Percentiles rank a stretch among this genome's conserved stretches.
Conservation (phyloP, 2,329 filamentous ascomycete genomes). For the Clathrospora elynae region DNA sequence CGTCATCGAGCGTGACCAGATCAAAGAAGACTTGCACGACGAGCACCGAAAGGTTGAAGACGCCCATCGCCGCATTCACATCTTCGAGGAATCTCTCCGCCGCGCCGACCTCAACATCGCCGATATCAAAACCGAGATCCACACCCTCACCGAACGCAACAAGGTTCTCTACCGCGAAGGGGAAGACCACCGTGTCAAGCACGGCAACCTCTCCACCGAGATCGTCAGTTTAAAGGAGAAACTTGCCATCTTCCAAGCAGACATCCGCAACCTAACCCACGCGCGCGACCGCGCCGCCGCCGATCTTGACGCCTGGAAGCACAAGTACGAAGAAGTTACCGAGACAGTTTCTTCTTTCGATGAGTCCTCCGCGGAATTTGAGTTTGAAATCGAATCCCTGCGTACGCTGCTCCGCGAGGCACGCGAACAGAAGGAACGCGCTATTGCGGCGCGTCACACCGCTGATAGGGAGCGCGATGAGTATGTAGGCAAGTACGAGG, state of each 20-base stretch:
- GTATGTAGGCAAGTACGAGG: slow-evolving; percentile 28
- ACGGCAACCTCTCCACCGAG: slow-evolving; percentile 21
- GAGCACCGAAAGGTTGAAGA: slow-evolving; percentile 25
- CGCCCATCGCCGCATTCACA: slow-evolving; percentile 21
- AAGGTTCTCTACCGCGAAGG: slow-evolving; percentile 22
- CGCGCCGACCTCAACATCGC: slow-evolving; percentile 22
- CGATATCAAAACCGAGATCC: slow-evolving; percentile 21
- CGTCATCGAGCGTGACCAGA: slow-evolving; percentile 30
- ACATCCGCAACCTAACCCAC: slow-evolving; percentile 27
- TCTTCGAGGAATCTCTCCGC: slow-evolving; percentile 30
- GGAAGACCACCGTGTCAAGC: slow-evolving; percentile 24
- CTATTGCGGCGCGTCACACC: slow-evolving; percentile 26
- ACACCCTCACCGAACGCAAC: slow-evolving; percentile 27
- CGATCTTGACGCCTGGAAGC: slow-evolving; percentile 29
- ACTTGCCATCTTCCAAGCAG: slow-evolving; percentile 24
- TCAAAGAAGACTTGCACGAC: slow-evolving; percentile 30
- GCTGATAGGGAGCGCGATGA: slow-evolving; percentile 35
- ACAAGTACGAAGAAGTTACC: slow-evolving; percentile 32
- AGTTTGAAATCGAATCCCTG: slow-evolving; percentile 32
- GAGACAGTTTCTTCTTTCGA: slow-evolving; percentile 31
- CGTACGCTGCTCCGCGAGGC: slow-evolving; percentile 28
- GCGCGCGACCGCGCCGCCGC: slow-evolving; percentile 25
- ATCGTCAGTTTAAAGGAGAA: slow-evolving; percentile 21
- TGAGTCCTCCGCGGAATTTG: slow-evolving; percentile 26
- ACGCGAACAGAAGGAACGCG: slow-evolving; percentile 33